Conservation (phyloP, 805 yeast species). For the Suhomyces canberraensis region DNA sequence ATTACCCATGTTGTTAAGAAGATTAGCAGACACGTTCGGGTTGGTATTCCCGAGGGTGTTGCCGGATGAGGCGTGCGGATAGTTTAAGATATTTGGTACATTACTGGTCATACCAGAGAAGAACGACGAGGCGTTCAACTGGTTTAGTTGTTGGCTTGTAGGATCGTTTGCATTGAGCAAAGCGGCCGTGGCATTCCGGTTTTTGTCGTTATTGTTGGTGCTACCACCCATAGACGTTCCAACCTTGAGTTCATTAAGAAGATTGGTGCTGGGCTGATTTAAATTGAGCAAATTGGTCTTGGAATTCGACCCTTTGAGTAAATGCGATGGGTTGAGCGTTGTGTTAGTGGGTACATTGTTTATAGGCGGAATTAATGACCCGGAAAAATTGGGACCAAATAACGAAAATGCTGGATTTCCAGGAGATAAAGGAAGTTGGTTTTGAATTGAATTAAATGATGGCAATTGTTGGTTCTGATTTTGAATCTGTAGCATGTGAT, state of each 20-base stretch:
- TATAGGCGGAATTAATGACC: slow-evolving; percentile 14
- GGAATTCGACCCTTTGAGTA: slow-evolving; percentile 15
- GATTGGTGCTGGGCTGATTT: slow-evolving; percentile 4
- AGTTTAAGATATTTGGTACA: neutral
- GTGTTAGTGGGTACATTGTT: slow-evolving; percentile 12
- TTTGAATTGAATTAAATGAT: slow-evolving; percentile 34
- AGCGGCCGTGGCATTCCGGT: slow-evolving; percentile 6
- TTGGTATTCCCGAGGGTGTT: slow-evolving; percentile 6
- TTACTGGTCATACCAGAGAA: slow-evolving; percentile 1
- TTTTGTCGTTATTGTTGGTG: slow-evolving; percentile 3
- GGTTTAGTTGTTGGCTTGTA: neutral
- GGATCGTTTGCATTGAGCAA: neutral
- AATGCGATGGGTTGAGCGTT: slow-evolving; percentile 27
- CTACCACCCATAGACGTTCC: neutral
- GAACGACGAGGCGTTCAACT: slow-evolving; percentile 2
- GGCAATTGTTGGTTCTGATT: slow-evolving; percentile 33
- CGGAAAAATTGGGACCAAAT: slow-evolving; percentile 3
- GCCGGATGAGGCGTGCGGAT: neutral
- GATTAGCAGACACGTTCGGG: slow-evolving; percentile 3
- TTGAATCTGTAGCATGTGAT: slow-evolving; percentile 20
- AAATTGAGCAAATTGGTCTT: slow-evolving; percentile 4
- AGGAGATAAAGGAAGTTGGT: slow-evolving; percentile 30
- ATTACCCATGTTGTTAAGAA: slow-evolving; percentile 10
- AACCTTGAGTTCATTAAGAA: slow-evolving; percentile 1
- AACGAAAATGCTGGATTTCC: slow-evolving; percentile 8